Conservation (phyloP, 140 eudicot genomes). For the Anethum foeniculum region DNA sequence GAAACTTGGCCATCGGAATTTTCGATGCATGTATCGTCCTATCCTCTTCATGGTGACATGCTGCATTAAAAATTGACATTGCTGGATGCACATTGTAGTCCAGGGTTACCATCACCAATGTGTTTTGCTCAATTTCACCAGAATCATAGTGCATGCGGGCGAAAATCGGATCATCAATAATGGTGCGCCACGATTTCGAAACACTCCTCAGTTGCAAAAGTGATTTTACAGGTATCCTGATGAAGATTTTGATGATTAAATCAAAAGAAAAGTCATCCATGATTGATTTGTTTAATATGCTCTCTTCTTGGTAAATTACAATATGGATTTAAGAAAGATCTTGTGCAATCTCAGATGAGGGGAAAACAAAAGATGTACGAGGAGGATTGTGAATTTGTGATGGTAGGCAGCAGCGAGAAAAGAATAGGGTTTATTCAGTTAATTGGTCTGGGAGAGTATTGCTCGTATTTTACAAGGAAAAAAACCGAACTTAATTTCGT, state of each 20-base stretch:
- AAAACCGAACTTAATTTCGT: too few species aligned
- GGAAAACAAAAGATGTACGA: too few species aligned
- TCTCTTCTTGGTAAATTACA: too few species aligned
- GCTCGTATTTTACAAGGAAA: too few species aligned
- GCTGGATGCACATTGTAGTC: background rate
- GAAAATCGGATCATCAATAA: constrained; percentile 9
- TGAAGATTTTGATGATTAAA: background rate
- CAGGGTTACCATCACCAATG: background rate
- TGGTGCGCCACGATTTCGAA: constrained; percentile 5
- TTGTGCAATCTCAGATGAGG: background rate
- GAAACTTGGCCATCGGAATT: background rate
- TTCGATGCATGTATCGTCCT: background rate
- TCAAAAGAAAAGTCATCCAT: background rate
- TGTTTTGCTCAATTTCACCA: background rate
- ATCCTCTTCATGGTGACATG: background rate
- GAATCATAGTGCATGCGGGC: background rate
- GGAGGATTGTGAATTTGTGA: background rate
- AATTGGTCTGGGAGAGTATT: too few species aligned
- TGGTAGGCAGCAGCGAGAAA: background rate
- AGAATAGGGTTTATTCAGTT: background rate
- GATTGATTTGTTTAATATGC: background rate
- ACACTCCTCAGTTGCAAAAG: constrained; percentile 3
- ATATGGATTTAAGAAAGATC: background rate
- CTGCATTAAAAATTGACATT: background rate
- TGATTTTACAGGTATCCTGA: background rate